Evolutionary conservation across 176 grass and related monocot species (phyloP).

Genomic region (Areca catechu): DNA sequence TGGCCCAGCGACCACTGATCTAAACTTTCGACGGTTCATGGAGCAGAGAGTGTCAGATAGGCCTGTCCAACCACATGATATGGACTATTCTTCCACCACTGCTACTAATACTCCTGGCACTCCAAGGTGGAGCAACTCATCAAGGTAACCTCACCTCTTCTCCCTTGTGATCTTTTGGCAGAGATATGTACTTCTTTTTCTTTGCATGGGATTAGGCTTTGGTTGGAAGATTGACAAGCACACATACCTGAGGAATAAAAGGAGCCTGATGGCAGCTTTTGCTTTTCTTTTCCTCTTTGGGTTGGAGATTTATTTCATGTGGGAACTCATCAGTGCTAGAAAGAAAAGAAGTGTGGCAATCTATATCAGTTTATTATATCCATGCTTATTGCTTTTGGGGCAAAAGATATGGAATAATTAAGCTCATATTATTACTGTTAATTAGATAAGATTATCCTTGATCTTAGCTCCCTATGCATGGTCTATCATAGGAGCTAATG

Average conservation of each 20-base stretch:
- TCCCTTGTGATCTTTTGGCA: conserved; percentile 14
- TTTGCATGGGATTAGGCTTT: conserved; percentile 28
- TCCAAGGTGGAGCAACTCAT: conserved; percentile 86
- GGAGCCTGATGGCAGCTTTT: conserved; percentile 31
- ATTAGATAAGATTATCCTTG: not conserved
- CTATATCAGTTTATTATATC: conserved; percentile 2
- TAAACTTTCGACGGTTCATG: conserved; percentile 35
- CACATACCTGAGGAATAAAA: conserved; percentile 23
- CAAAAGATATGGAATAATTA: not conserved
- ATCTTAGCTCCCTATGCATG: not conserved
- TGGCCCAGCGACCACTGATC: conserved; percentile 18
- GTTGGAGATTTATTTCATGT: not conserved
- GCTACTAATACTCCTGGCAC: conserved; percentile 25
- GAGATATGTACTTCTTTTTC: conserved; percentile 16
- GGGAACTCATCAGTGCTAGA: conserved; percentile 13
- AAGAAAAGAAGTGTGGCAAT: not conserved
- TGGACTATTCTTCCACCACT: conserved; percentile 44
- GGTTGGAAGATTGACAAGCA: conserved; percentile 19
- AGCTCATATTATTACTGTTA: not conserved
- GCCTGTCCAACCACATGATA: conserved; percentile 20
- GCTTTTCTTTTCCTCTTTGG: conserved; percentile 25
- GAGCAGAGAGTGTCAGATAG: conserved; percentile 38
- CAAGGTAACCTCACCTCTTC: conserved; percentile 42
- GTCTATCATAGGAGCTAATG: conserved; percentile 34
- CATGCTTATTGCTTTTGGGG: not conserved